Evolutionary conservation across 1,139 yeast genomes (phyloP), one percentile per base, ranked within the genome.

Genomic region (Diutina scorzettiae): DNA sequence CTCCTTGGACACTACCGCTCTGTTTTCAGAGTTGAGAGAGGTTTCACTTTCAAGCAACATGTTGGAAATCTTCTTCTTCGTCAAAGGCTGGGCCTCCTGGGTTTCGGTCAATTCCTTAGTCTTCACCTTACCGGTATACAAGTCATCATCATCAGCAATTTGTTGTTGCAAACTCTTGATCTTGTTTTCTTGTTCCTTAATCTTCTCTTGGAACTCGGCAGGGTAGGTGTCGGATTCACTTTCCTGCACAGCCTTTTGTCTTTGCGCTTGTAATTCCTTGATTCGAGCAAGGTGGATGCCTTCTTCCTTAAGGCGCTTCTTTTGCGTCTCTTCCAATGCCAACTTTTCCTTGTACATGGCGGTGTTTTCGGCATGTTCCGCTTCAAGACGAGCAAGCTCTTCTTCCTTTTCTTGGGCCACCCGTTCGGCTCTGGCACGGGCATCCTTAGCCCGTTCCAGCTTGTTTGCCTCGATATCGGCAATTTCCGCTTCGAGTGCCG

Each of bases 271-370:
- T 48, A 64, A 61, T 42, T 58, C 57, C 46, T 60, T 56, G 45
- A 64, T 63, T 44, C 63, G 62, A 49, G 61, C 62, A 57, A 64
- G 60, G 48, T 63, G 62, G 36, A 56, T 66, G 45, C 64, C 66
- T 50, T 64, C 70, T 45, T 62, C 68, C 43, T 58, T 46, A 41
- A 64, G 55, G 48, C 69, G 58, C 23, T 53, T 47, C 48, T 60
- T 64, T 52, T 63, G 66, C 42, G 61, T 51, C 44, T 60, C 66
- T 51, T 64, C 70, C 42, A 58, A 60, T 40, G 93, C 64, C 43
- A 62, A 54, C 46, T 61, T 56, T 42, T 60, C 54, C 49, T 56
- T 55, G 50, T 53, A 60, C 42, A 63, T 55, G 45, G 44, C 54
- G 45, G 61, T 49, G 46, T 56, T 59, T 28, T 55, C 64, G 16